Conservation (phyloP, 805 yeast genomes). For the Wickerhamiella spandovensis region DNA sequence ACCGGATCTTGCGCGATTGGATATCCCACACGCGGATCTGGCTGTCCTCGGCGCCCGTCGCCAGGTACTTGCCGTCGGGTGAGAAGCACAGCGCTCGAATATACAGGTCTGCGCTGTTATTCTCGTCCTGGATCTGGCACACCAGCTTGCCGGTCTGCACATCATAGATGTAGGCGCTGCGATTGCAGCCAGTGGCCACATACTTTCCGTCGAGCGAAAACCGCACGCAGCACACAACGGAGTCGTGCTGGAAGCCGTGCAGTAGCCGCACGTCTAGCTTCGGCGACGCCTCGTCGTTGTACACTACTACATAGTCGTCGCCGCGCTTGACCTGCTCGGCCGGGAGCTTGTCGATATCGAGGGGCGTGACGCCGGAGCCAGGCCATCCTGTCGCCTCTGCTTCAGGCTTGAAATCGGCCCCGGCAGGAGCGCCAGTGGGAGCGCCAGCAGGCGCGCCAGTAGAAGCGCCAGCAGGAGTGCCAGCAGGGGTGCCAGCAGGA, state of each 20-base stretch:
- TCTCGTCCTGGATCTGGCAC: slow-evolving; percentile 76
- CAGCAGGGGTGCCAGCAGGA: neutral
- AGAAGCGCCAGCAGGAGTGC: neutral
- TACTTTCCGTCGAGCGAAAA: slow-evolving; percentile 84
- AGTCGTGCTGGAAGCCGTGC: slow-evolving; percentile 80
- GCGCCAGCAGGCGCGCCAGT: neutral
- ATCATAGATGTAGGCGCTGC: slow-evolving; percentile 85
- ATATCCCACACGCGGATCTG: slow-evolving; percentile 92
- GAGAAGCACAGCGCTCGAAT: slow-evolving; percentile 93
- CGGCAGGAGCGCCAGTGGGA: neutral
- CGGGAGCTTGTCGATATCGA: slow-evolving; percentile 66
- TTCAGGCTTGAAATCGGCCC: neutral
- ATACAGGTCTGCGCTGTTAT: slow-evolving; percentile 68
- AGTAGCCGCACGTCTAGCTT: slow-evolving; percentile 74
- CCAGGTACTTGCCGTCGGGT: slow-evolving; percentile 85
- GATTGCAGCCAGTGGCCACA: slow-evolving; percentile 94
- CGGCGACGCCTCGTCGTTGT: slow-evolving; percentile 74
- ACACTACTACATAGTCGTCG: slow-evolving; percentile 74
- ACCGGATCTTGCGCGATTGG: slow-evolving; percentile 70
- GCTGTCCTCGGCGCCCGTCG: slow-evolving; percentile 75
- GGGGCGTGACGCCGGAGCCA: slow-evolving; percentile 33
- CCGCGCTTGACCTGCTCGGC: slow-evolving; percentile 70
- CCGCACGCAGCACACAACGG: slow-evolving; percentile 94
- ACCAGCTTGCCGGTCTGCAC: slow-evolving; percentile 84
- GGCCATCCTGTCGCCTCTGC: slow-evolving; percentile 12